Conservation (phyloP, 2,329 filamentous ascomycete genomes). For the Aspergillaceae sp. region DNA sequence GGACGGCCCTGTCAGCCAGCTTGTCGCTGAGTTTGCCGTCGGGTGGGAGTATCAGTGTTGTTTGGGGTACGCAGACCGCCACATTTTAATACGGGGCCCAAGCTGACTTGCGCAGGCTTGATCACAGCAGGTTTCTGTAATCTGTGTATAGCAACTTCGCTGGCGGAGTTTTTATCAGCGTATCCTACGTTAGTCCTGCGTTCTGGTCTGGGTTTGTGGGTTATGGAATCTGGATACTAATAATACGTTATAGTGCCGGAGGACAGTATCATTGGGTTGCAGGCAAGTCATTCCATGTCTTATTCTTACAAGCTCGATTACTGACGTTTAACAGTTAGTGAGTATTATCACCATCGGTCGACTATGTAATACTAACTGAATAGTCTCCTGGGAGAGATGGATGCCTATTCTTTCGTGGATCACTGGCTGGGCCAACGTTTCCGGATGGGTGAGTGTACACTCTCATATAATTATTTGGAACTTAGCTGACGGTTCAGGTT, state of each 20-base stretch:
- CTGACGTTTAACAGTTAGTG: constrained; percentile 15
- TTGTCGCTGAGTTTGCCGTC: constrained; percentile 57
- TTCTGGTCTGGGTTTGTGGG: too few species aligned
- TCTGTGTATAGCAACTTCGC: constrained; percentile 56
- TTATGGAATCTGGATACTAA: not conserved
- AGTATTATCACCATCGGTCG: constrained; percentile 24
- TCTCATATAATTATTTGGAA: not conserved
- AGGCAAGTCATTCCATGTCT: constrained; percentile 18
- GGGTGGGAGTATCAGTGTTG: constrained; percentile 60
- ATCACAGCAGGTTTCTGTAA: constrained; percentile 59
- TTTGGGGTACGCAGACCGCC: constrained; percentile 52
- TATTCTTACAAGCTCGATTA: constrained; percentile 1
- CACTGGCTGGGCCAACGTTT: constrained; percentile 61
- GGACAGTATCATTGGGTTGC: constrained; percentile 67
- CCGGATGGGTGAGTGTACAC: constrained; percentile 52
- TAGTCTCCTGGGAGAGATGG: constrained; percentile 51
- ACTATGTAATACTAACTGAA: not conserved
- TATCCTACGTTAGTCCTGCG: constrained; percentile 41
- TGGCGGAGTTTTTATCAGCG: constrained; percentile 62
- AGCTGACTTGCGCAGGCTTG: constrained; percentile 25
- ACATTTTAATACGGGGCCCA: not conserved
- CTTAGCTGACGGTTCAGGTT: constrained; percentile 22
- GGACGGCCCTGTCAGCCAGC: constrained; percentile 53
- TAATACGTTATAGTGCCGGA: constrained; percentile 31
- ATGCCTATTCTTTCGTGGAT: constrained; percentile 58